phyloP scores from a whole-genome alignment of 805 yeast genomes.

The Ogataea polymorpha region DNA sequence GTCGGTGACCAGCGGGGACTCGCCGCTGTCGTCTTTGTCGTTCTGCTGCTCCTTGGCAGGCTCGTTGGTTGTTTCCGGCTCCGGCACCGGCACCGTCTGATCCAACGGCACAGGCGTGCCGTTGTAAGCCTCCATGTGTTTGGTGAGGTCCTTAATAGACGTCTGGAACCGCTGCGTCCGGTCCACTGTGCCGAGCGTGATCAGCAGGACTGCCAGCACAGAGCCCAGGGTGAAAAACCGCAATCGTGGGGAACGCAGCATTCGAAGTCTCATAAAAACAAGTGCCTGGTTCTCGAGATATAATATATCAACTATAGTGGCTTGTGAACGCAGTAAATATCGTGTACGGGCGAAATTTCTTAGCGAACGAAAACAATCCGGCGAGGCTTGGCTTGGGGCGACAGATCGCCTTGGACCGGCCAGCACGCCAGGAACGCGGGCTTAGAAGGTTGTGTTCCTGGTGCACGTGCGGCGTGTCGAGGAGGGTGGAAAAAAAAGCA shows the following conservation, averaged over 20 bases:
- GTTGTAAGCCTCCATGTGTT: constrained; percentile 9
- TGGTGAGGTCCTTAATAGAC: constrained; percentile 2
- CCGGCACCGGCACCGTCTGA: background rate
- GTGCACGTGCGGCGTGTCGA: background rate
- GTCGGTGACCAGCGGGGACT: background rate
- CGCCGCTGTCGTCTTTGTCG: background rate
- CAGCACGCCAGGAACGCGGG: background rate
- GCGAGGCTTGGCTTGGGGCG: background rate
- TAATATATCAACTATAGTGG: constrained; percentile 1
- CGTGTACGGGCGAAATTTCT: constrained; percentile 6
- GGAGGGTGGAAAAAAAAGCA: too few relatives aligned
- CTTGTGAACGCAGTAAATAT: constrained; percentile 3
- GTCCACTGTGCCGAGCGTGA: constrained; percentile 5
- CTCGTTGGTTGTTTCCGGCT: background rate
- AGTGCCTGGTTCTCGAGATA: background rate
- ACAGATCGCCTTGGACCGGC: background rate
- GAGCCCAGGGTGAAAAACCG: constrained; percentile 2
- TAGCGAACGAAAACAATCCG: background rate
- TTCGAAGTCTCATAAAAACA: constrained; percentile 7
- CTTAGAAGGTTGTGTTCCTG: background rate
- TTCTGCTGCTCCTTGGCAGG: background rate
- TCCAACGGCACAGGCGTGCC: background rate
- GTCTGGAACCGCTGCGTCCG: constrained; percentile 6
- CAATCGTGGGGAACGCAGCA: constrained; percentile 9
- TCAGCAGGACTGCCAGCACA: constrained; percentile 2